These are phyloP conservation scores for Zangia roseola DNA, from an alignment of 768 basidiomycete species.

Conservation along the genomic window DNA sequence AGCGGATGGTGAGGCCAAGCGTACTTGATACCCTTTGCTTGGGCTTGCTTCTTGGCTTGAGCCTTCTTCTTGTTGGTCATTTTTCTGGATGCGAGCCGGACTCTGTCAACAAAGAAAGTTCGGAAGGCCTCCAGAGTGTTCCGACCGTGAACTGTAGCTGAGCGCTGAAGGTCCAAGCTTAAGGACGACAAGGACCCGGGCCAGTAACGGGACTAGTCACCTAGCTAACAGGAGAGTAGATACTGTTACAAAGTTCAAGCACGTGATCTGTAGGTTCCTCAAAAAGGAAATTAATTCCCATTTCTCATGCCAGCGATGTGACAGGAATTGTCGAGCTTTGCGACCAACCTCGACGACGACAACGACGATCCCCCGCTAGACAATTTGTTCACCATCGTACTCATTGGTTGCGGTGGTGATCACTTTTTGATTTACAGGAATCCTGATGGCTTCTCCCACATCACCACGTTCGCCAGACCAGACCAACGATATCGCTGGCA, in stretches of 20 bases:
- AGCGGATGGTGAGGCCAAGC: not conserved
- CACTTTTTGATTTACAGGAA: not conserved
- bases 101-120: not conserved
- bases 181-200: not conserved
- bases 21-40: constrained; percentile 27
- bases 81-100: constrained; percentile 2
- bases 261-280: constrained; percentile 2
- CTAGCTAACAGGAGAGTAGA: constrained; percentile 6
- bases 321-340: constrained; percentile 1
- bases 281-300: constrained; percentile 15
- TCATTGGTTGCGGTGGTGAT: not conserved
- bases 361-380: constrained; percentile 7
- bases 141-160: not conserved
- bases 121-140: constrained; percentile 11
- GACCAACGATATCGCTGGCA: constrained; percentile 12
- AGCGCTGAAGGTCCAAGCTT: not conserved
- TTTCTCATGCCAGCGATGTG: not conserved
- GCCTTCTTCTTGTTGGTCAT: constrained; percentile 35
- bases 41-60: constrained; percentile 28
- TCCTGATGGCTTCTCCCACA: constrained; percentile 13
- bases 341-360: constrained; percentile 3
- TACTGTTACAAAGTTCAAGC: not conserved
- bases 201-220: not conserved
- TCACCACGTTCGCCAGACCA: constrained; percentile 2
- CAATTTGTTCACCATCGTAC: not conserved